Percentiles rank a stretch among this genome's conserved stretches.
phyloP scores from a whole-genome alignment of 306 rosid species.

The Trifolium subterraneum region DNA sequence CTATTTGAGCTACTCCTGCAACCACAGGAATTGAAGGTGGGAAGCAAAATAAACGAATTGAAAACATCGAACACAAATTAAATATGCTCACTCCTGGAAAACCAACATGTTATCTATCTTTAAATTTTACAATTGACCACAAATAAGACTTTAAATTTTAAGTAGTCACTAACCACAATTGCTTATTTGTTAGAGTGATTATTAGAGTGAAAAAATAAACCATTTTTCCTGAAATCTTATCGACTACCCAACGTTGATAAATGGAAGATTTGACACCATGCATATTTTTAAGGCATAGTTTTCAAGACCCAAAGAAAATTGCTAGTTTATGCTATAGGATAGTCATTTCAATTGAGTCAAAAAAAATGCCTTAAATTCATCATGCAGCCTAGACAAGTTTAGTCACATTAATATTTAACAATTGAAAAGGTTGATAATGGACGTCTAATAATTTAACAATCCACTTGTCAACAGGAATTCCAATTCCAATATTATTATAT shows the following conservation, averaged over 20 bases:
- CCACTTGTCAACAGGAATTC: conserved; percentile 13
- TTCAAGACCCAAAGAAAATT: conserved; percentile 26
- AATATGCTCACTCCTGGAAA: background rate
- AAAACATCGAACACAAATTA: conserved; percentile 21
- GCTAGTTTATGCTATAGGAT: conserved; percentile 20
- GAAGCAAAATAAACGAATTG: conserved; percentile 36
- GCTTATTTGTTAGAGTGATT: background rate
- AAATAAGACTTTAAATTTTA: background rate
- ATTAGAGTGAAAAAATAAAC: background rate
- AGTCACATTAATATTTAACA: conserved; percentile 28
- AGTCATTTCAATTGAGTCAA: conserved; percentile 2
- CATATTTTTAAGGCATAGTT: conserved; percentile 20
- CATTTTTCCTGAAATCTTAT: conserved; percentile 7
- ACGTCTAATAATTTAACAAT: conserved; percentile 18
- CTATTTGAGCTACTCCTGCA: conserved; percentile 75
- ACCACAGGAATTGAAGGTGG: conserved; percentile 57
- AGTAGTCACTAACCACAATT: background rate
- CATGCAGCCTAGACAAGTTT: conserved; percentile 36
- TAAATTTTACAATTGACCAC: background rate
- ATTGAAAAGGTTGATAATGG: conserved; percentile 35
- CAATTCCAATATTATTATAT: conserved; percentile 24
- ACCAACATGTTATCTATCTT: background rate
- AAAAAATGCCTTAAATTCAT: conserved; percentile 10
- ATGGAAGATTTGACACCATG: conserved; percentile 34
- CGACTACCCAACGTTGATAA: conserved; percentile 25